These are phyloP conservation scores for Clarkia xantiana DNA, from an alignment of 345 rosid species.

Conservation along the genomic window DNA sequence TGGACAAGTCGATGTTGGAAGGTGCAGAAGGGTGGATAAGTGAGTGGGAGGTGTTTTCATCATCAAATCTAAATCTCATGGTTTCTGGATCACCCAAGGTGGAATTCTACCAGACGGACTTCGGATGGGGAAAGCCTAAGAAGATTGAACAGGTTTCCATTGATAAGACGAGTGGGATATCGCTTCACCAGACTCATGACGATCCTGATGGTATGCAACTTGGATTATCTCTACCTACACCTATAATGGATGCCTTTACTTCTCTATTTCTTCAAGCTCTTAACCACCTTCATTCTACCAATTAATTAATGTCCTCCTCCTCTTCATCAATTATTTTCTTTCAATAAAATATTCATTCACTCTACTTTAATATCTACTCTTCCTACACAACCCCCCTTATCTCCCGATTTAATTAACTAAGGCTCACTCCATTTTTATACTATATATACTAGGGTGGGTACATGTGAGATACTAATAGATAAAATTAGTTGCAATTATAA, in stretches of 20 bases:
- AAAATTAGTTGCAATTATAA: no score
- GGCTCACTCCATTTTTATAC: no score
- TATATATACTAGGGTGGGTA: no score
- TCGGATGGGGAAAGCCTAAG: constrained; percentile 35
- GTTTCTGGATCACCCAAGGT: constrained; percentile 30
- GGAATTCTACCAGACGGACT: constrained; percentile 21
- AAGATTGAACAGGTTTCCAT: constrained; percentile 28
- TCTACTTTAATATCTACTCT: no score
- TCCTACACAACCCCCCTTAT: no score
- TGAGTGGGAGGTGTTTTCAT: constrained; percentile 12
- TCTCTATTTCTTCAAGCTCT: constrained; percentile 6
- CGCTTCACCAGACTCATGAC: constrained; percentile 15
- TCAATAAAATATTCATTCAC: no score
- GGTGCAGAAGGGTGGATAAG: constrained; percentile 26
- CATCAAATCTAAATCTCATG: constrained; percentile 9
- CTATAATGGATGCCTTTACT: constrained; percentile 12
- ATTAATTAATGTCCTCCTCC: no score
- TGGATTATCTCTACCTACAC: constrained; percentile 15
- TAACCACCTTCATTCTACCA: no score
- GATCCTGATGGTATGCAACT: constrained; percentile 25
- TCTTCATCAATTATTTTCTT: no score
- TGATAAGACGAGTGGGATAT: constrained; percentile 11
- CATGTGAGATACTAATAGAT: no score
- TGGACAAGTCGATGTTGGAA: constrained; percentile 14
- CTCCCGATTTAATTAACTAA: no score